phyloP scores from a whole-genome alignment of 2,329 filamentous ascomycete genomes.

The Colletotrichum filicis region DNA sequence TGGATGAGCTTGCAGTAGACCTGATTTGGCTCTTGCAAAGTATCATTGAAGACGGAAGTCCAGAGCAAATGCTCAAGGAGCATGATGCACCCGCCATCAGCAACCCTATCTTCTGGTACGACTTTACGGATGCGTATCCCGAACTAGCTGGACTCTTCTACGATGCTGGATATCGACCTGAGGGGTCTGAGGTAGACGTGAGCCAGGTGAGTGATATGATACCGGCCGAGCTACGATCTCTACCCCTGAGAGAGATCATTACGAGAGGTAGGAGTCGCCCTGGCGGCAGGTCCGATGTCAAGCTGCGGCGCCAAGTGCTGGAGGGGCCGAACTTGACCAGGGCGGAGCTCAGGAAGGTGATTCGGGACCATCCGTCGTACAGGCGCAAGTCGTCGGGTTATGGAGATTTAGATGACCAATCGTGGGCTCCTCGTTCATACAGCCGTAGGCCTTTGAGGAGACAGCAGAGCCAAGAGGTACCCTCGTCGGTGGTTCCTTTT shows the following conservation, averaged over 20 bases:
- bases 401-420: neutral
- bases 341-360: neutral
- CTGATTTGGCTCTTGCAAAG: conserved; percentile 48
- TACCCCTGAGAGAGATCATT: no score
- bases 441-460: neutral
- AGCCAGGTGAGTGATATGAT: neutral
- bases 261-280: neutral
- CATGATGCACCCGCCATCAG: conserved; percentile 32
- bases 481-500: neutral
- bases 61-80: conserved; percentile 36
- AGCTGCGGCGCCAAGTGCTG: neutral
- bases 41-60: conserved; percentile 38
- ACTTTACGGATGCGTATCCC: conserved; percentile 34
- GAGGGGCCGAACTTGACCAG: neutral
- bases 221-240: no score
- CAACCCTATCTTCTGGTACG: conserved; percentile 37
- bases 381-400: neutral
- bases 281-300: no score
- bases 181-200: neutral
- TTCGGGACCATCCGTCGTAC: neutral
- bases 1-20: conserved; percentile 41
- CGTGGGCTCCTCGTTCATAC: no score
- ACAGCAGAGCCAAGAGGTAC: no score
- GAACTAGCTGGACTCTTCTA: conserved; percentile 31
- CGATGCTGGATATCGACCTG: conserved; percentile 31